Base-by-base conservation (phyloP, 176 grass and related monocot genomes). In the Avena atlantica region DNA sequence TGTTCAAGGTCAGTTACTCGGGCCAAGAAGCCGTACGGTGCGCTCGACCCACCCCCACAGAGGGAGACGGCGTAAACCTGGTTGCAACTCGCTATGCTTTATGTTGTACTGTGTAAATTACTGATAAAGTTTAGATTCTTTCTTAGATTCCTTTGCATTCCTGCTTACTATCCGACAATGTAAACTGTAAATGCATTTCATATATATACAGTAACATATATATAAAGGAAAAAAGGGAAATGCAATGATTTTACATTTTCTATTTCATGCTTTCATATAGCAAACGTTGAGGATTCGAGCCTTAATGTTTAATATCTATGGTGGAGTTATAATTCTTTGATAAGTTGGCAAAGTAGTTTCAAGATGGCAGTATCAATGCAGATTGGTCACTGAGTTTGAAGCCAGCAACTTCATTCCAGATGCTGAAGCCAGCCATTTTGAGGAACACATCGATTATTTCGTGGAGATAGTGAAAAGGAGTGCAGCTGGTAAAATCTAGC, bases 1-100 rank as follows among this genome's bases (percentile, higher is more conserved):
- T 92, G 90, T 99, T 83, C 94, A 99, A 99, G 97, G 97, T 99
- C 92, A 91, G 97, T 93, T 89, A 55, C 76, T 86, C 71, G 79
- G 86, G 86, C 86, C 86, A 78, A 88, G 90, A 88, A 91, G 90
- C 81, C 51, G 52, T 70, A 47, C 52, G 64, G 88, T 88, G 86
- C 45, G 63, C 90, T 82, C 53, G 19, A 78, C 78, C 86, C 90
- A 88, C 86, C 90, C 90, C 90, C 74, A 53, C 83, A 85, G 78
- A 85, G 90, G 90, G 90, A 82, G 77, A 86, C 86, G 48, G 49
- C 69, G 40, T 84, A 88, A 88, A 84, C 75, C 81, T 4, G 78
- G 90, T 88, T 86, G 90, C 82, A 81, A 91, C 83, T 91, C 82
- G 24, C 82, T 88, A 82, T 82, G 62, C 86, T 91, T 91, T 91